Base-by-base conservation (phyloP, 2,329 filamentous ascomycete species). In the Exophiala dermatitidis region DNA sequence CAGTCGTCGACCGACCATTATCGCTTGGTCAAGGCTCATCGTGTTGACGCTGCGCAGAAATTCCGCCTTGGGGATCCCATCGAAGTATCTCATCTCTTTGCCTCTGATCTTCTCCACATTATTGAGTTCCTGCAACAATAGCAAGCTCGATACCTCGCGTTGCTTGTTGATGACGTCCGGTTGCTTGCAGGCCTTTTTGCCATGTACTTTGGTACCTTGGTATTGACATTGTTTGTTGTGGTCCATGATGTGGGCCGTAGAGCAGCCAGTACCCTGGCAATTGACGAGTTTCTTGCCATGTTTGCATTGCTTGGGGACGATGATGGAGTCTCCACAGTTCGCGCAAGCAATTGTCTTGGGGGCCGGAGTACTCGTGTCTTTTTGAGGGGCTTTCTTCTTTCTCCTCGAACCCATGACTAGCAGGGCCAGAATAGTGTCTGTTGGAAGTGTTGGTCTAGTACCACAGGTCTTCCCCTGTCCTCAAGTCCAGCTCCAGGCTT, bases 221-320 rank as follows among this genome's bases (percentile, higher is more conserved):
- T 19, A 6, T 5, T 9, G 29, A 44, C 53, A 56, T 7, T 46
- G 19, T 19, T 33, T 33, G 19, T 49, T 38, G 36, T 56, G 53
- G 8, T 48, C 53, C 6, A 36, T 43, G 30, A 56, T 32, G 12
- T 56, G 53, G 9, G 53, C 49, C 6, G 49, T 52, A 26, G 34
- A 36, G 30, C 53, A 56, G 3, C 37, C 53, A 7, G 53, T 56
- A 31, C 53, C 50, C 33, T 44, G 53, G 34, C 53, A 56, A 31
- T 56, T 56, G 53, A 53, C 46, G 40, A 50, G 46, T 40, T 56
- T 56, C 46, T 52, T 56, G 49, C 50, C 53, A 37, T 56, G 53
- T 31, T 50, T 56, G 46, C 53, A 56, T 9, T 33, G 31, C 26
- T 28, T 45, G 26, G 53, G 53, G 5, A 56, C 37, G n/a, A 46